Percentiles rank a stretch among this genome's conserved stretches.
These are phyloP conservation scores for Coriaria nepalensis DNA, from an alignment of 306 rosid genomes.

Conservation along the genomic window DNA sequence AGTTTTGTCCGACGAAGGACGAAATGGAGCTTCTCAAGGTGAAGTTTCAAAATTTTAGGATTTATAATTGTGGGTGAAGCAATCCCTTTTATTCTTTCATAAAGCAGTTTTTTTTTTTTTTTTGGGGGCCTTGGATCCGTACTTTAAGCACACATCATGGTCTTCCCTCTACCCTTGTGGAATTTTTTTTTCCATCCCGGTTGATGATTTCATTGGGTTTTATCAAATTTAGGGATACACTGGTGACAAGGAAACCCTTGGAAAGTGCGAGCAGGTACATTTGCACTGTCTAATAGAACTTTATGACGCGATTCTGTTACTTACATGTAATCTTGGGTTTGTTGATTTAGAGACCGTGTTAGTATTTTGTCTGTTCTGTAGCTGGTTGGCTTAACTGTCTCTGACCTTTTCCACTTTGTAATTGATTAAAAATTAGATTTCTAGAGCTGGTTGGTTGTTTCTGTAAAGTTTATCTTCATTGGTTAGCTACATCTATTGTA, in stretches of 20 bases:
- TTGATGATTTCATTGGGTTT: conserved; percentile 22
- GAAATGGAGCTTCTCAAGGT: conserved; percentile 99
- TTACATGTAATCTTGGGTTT: background rate
- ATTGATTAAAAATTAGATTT: no score
- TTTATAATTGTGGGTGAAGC: no score
- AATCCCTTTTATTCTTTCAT: no score
- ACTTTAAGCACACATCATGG: conserved; percentile 1
- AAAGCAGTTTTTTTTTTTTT: background rate
- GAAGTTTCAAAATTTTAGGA: conserved; percentile 10
- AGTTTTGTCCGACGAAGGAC: conserved; percentile 95
- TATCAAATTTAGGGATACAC: conserved; percentile 49
- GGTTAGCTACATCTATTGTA: no score
- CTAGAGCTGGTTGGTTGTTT: background rate
- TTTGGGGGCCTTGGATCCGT: background rate
- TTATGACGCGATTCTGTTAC: conserved; percentile 1
- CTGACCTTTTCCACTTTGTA: no score
- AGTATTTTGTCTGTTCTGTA: no score
- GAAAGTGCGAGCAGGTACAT: conserved; percentile 91
- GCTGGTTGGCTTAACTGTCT: no score
- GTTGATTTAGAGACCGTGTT: no score
- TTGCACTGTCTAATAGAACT: no score
- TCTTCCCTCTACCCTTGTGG: background rate
- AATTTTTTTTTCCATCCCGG: conserved; percentile 15
- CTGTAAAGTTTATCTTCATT: background rate
- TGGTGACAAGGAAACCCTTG: conserved; percentile 73